These are phyloP conservation scores for Barbarea vulgaris DNA, from an alignment of 345 rosid genomes.

Conservation along the genomic window DNA sequence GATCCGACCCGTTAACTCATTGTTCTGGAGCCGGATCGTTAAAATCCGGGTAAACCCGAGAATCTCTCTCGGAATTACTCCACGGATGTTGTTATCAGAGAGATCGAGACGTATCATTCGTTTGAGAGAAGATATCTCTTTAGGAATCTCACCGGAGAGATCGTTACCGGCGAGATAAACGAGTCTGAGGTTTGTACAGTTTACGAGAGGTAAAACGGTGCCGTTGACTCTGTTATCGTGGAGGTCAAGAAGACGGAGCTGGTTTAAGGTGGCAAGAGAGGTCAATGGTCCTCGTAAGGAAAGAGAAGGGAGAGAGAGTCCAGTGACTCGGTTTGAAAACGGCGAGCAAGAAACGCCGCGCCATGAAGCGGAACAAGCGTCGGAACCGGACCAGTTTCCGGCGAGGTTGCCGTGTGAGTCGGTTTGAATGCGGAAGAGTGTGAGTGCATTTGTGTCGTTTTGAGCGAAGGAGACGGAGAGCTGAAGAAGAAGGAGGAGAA, in stretches of 20 bases:
- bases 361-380: slow-evolving; percentile 75
- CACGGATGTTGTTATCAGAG: slow-evolving; percentile 82
- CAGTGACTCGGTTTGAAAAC: slow-evolving; percentile 46
- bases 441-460: slow-evolving; percentile 77
- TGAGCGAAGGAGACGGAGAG: slow-evolving; percentile 30
- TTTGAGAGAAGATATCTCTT: slow-evolving; percentile 55
- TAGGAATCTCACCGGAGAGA: slow-evolving; percentile 74
- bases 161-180: slow-evolving; percentile 79
- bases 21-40: slow-evolving; percentile 80
- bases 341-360: slow-evolving; percentile 77
- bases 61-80: slow-evolving; percentile 57
- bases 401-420: slow-evolving; percentile 84
- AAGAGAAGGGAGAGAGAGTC: slow-evolving; percentile 67
- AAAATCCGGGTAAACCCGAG: slow-evolving; percentile 59
- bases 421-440: slow-evolving; percentile 74
- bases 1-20: slow-evolving; percentile 74
- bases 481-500: slow-evolving; percentile 6
- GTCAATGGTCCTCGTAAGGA: slow-evolving; percentile 78
- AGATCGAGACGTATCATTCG: slow-evolving; percentile 73
- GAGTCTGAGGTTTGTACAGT: slow-evolving; percentile 74
- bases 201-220: slow-evolving; percentile 56
- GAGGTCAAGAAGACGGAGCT: slow-evolving; percentile 86
- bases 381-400: slow-evolving; percentile 74
- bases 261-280: slow-evolving; percentile 67
- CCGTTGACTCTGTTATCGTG: slow-evolving; percentile 87